Base-by-base conservation (phyloP, 2,329 filamentous ascomycete genomes). In the Pseudopyrenochaeta lycopersici region DNA sequence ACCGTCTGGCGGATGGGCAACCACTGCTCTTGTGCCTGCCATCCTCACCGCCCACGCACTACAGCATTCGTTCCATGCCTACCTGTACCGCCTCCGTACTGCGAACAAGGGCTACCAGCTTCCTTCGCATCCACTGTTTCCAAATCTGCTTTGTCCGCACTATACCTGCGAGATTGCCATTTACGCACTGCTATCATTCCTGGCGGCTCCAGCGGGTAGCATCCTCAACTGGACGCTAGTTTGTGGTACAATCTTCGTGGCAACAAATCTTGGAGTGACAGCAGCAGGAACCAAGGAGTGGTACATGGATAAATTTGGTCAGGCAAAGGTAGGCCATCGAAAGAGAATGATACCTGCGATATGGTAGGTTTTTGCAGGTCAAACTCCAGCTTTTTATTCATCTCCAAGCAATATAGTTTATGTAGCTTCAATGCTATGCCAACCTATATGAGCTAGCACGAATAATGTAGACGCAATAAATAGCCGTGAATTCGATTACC, bases 151-250 rank as follows among this genome's bases (percentile, higher is more conserved):
- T 33, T 96, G 90, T 65, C 92, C 95, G 15, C 95, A 99, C 77
- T 99, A 98, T 76, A 90, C 90, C 3, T 91, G 89, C 68, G 95
- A 98, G 78, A 93, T 91, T 70, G 72, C 90, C 35, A 86, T 97
- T 53, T 98, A 99, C 73, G 71, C 92, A 17, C 84, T 89, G n/a
- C 77, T 99, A 60, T 85, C 91, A 2, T 77, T 95, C 40, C 74
- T 90, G 33, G 87, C 88, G 27, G 92, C 93, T 1, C 92, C 93
- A 0, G 67, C 77, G 7, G 89, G 87, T 10, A 76, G 80, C 29
- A 59, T 84, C 49, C 73, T 91, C 53, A 97, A 97, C 75, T 84
- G 80, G 71, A 94, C 93, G 0, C 74, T 97, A 38, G 68, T 90
- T 31, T 85, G 85, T 50, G 91, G 86, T 5, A 68, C 90, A 35